Base-by-base conservation (phyloP, 768 basidiomycete genomes). In the Clavaria fumosa region DNA sequence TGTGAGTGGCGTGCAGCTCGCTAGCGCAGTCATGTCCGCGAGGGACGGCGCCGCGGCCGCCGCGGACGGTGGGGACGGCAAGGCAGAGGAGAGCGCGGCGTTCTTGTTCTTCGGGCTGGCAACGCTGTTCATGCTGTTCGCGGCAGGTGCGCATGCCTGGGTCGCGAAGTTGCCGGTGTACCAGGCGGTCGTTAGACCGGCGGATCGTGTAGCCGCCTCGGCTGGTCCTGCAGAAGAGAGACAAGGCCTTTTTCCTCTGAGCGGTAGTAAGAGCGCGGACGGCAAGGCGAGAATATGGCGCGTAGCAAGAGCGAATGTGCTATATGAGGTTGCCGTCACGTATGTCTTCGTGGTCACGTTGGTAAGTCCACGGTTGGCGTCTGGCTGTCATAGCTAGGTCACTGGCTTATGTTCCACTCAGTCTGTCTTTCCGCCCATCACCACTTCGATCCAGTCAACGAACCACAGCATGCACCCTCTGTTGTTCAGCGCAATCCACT, bases 401-500 rank as follows among this genome's bases (percentile, higher is more conserved):
- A 17, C 17, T 21, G 18, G 34, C 31, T 28, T 9, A 37, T 41
- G 17, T 26, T 40, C 23, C 41, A 19, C 32, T 21, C 31, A 93
- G 89, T 69, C 88, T 21, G 78, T 91, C 33, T 93, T 72, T 58
- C 90, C 90, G 4, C 70, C 89, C 0, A 78, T 89, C 44, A 90
- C 90, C 2, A 70, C 77, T 3, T 79, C 78, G 0, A 72, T 95
- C 37, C 54, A 57, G 24, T 70, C 90, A 2, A 72, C 70, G 10
- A 77, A 77, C 43, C 66, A 70, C 2, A 51, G 54, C 18, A 71
- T 67, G 27, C 83, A 89, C 46, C 84, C 86, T 0, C 61, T 89
- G n/a, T 63, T 93, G 19, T 95, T 95, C 60, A 77, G 61, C 41
- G 67, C 79, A 3, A 42, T 78, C 22, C 82, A 86, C 50, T 86